A percentile compares a stretch with the other conserved stretches of the same genome.
Conservation (phyloP, 2,329 filamentous ascomycete genomes). For the Exophiala dermatitidis region DNA sequence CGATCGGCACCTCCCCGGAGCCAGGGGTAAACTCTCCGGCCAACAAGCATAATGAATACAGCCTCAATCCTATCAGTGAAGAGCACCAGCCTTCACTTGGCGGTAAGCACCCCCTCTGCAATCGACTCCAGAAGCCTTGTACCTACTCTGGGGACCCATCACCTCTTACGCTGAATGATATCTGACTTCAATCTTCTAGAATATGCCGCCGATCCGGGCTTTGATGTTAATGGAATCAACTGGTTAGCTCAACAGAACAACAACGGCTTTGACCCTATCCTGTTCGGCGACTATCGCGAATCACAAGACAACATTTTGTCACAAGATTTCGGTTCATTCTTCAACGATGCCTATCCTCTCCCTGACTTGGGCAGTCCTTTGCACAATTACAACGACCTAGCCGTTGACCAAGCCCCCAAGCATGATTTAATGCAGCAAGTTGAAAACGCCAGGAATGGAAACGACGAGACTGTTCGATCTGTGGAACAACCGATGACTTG, state of each 20-base stretch:
- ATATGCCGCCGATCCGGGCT: slow-evolving; percentile 20
- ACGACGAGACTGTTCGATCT: slow-evolving; percentile 61
- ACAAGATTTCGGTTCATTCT: slow-evolving; percentile 63
- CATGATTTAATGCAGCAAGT: slow-evolving; percentile 70
- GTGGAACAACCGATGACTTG: slow-evolving; percentile 66
- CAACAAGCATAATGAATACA: slow-evolving; percentile 33
- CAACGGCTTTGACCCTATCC: slow-evolving; percentile 73
- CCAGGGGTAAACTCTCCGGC: slow-evolving; percentile 39
- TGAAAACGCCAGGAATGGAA: slow-evolving; percentile 63
- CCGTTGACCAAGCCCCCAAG: slow-evolving; percentile 44
- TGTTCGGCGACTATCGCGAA: slow-evolving; percentile 90
- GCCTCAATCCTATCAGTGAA: slow-evolving; percentile 30
- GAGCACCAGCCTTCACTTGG: slow-evolving; percentile 23
- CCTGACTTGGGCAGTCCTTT: slow-evolving; percentile 73
- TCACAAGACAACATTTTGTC: slow-evolving; percentile 73
- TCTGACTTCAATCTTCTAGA: slow-evolving; percentile 22
- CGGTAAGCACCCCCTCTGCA: slow-evolving; percentile 42
- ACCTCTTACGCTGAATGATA: slow-evolving; percentile 29
- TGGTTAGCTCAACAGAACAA: slow-evolving; percentile 21
- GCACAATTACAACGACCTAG: slow-evolving; percentile 48
- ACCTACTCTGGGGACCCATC: slow-evolving; percentile 33
- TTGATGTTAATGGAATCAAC: slow-evolving; percentile 46
- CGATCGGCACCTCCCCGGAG: slow-evolving; percentile 45
- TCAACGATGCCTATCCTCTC: slow-evolving; percentile 69
- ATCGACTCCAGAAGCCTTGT: slow-evolving; percentile 40